phyloP scores from a whole-genome alignment of 371 early-diverging fungal species.

The Batrachochytrium dendrobatidis region DNA sequence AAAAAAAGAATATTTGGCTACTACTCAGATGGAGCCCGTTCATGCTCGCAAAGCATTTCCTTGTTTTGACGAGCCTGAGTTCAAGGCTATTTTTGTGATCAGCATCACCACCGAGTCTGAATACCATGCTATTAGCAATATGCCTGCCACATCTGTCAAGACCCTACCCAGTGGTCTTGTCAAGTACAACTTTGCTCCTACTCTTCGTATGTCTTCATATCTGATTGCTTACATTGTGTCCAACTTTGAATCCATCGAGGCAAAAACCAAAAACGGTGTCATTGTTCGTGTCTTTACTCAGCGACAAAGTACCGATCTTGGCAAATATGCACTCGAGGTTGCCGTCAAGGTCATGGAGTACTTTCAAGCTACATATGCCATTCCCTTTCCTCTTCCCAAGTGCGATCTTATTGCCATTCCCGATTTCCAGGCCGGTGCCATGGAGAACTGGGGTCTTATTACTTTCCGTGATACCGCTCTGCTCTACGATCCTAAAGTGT shows the following conservation, averaged over 20 bases:
- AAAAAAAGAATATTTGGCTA: conserved; percentile 38
- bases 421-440: conserved; percentile 61
- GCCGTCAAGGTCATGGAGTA: conserved; percentile 61
- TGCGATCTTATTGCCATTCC: conserved; percentile 68
- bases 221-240: conserved; percentile 54
- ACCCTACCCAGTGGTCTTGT: not conserved
- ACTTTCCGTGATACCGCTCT: conserved; percentile 74
- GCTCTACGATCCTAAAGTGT: conserved; percentile 53
- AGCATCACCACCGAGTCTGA: conserved; percentile 33
- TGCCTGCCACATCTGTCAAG: conserved; percentile 5
- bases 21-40: conserved; percentile 86
- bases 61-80: conserved; percentile 37
- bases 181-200: conserved; percentile 9
- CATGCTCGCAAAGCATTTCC: conserved; percentile 80
- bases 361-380: conserved; percentile 64
- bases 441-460: conserved; percentile 86
- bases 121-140: conserved; percentile 14
- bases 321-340: conserved; percentile 52
- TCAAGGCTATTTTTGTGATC: conserved; percentile 77
- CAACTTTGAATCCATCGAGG: conserved; percentile 72
- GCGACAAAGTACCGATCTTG: conserved; percentile 16
- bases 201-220: conserved; percentile 74
- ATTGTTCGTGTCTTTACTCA: conserved; percentile 17
- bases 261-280: conserved; percentile 38
- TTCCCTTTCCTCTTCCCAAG: conserved; percentile 72